Percentiles rank a stretch among this genome's conserved stretches.
These are phyloP conservation scores for Lactarius psammicola DNA, from an alignment of 768 basidiomycete species.

Conservation along the genomic window DNA sequence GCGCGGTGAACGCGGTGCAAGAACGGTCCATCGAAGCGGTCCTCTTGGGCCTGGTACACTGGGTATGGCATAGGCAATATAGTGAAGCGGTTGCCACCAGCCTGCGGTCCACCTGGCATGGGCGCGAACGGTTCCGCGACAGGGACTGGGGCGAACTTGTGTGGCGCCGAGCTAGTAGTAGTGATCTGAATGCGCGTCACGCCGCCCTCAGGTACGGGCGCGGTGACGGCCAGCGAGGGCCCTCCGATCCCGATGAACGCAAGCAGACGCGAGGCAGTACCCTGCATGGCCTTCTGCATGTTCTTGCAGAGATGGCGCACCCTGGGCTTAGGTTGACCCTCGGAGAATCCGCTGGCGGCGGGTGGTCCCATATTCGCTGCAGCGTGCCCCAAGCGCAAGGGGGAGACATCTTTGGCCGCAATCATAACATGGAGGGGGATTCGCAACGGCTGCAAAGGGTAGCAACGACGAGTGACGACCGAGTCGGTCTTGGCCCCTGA, in stretches of 20 bases:
- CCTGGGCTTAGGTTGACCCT: slow-evolving; percentile 13
- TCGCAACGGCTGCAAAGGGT: slow-evolving; percentile 17
- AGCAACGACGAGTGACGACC: background rate
- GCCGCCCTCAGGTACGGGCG: slow-evolving; percentile 5
- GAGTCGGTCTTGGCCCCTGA: background rate
- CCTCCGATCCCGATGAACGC: slow-evolving; percentile 17
- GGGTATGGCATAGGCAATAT: background rate
- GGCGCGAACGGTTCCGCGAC: background rate
- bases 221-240: slow-evolving; percentile 1
- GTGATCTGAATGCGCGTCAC: slow-evolving; percentile 11
- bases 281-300: slow-evolving; percentile 24
- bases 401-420: slow-evolving; percentile 16
- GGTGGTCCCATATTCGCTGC: slow-evolving; percentile 3
- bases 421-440: slow-evolving; percentile 18
- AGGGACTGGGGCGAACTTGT: background rate
- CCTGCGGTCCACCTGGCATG: background rate
- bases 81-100: background rate
- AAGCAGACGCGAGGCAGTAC: slow-evolving; percentile 20
- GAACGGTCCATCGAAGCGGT: slow-evolving; percentile 27
- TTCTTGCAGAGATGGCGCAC: slow-evolving; percentile 27
- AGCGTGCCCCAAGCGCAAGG: slow-evolving; percentile 24
- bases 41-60: slow-evolving; percentile 33
- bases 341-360: background rate
- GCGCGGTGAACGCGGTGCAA: slow-evolving; percentile 57
- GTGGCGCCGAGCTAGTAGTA: background rate